Base-by-base conservation (phyloP, 2,329 filamentous ascomycete species). In the Drechslerella coelobrocha region DNA sequence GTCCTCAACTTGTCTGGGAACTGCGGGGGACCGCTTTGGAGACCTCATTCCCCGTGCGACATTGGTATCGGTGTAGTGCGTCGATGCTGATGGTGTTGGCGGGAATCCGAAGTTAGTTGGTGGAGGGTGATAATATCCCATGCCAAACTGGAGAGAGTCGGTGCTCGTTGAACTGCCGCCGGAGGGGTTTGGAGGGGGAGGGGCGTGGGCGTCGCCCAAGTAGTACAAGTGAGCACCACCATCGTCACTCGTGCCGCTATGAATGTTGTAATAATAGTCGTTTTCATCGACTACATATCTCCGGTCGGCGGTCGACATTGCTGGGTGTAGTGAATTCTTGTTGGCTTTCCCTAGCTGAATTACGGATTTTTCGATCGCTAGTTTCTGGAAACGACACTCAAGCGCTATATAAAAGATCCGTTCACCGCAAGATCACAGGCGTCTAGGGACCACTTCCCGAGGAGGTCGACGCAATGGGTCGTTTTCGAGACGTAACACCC, bases 261-360 rank as follows among this genome's bases (percentile, higher is more conserved):
- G 55, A 31, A 63, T 53, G 31, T 71, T 71, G 56, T 63, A 71
- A 26, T 59, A 62, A 52, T 71, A 71, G 23, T 71, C 66, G 59
- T 54, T 63, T 48, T 71, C 66, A 31, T 71, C 66, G 57, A 57
- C 57, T 24, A 52, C 50, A 43, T 71, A 71, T 60, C 59, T 57
- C 39, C 63, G 59, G 29, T 71, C 59, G 29, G 61, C 31, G 2
- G 59, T 60, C 29, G 61, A 61, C 66, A 61, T 69, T 19, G 10
- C 17, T 39, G 12, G 12, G 34, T 2, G 34, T 39, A 14, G 45
- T 39, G 45, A 47, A 12, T 29, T 34, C 31, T 47, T 50, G 10
- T 60, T 10, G 43, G 34, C 52, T 43, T 31, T 39, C 21, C 27
- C 26, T 41, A 51, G 27, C 31, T 12, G 29, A 31, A 52, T 27